Percentiles rank a stretch among this genome's conserved stretches.
phyloP scores from a whole-genome alignment of 2,329 filamentous ascomycete genomes.

The Aspergillus versicolor region DNA sequence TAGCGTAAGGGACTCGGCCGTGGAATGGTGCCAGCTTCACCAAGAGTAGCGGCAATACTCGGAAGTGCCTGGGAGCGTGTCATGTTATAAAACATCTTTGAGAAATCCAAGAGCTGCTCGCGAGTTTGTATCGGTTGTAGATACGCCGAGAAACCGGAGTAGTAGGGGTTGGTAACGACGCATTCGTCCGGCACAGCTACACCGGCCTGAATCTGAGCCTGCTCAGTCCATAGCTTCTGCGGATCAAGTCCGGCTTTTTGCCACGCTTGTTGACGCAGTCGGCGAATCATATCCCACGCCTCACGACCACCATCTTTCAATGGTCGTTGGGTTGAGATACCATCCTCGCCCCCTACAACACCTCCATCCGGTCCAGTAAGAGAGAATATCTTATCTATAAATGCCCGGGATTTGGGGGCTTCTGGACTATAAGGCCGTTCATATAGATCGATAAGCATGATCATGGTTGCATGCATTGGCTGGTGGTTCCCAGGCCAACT shows the following conservation, averaged over 20 bases:
- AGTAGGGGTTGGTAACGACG: constrained; percentile 11
- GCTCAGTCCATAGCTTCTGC: constrained; percentile 47
- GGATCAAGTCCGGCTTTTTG: constrained; percentile 49
- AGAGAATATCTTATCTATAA: constrained; percentile 48
- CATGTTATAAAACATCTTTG: constrained; percentile 36
- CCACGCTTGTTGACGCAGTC: constrained; percentile 49
- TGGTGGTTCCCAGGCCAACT: constrained; percentile 44
- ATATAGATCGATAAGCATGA: constrained; percentile 51
- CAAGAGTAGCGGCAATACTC: constrained; percentile 14
- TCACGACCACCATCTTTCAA: constrained; percentile 49
- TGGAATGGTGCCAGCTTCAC: constrained; percentile 11
- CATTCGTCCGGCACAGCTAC: constrained; percentile 24
- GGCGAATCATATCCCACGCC: constrained; percentile 50
- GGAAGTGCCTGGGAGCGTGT: constrained; percentile 32
- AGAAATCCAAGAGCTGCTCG: constrained; percentile 31
- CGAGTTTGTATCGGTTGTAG: constrained; percentile 12
- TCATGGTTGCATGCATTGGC: constrained; percentile 35
- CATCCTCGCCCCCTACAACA: constrained; percentile 47
- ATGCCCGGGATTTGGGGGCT: constrained; percentile 44
- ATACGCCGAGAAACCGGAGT: constrained; percentile 13
- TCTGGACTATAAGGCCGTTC: constrained; percentile 47
- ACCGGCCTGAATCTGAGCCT: constrained; percentile 43
- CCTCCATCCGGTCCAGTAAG: constrained; percentile 46
- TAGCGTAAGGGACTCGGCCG: constrained; percentile 28
- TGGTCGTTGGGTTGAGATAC: constrained; percentile 43